Conservation (phyloP, 2,329 filamentous ascomycete genomes). For the Exophiala aquamarina region DNA sequence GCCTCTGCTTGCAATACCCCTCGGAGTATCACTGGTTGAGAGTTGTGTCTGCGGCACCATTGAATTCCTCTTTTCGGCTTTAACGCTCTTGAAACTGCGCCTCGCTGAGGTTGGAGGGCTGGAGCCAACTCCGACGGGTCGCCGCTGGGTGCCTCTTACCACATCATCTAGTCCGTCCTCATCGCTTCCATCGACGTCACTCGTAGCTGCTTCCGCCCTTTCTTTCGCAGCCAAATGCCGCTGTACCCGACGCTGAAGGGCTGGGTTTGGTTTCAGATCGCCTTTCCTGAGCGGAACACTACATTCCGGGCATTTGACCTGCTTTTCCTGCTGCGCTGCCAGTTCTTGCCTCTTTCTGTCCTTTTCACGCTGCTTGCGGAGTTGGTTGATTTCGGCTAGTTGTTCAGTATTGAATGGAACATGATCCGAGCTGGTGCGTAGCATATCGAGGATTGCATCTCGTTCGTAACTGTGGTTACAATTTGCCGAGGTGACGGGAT, state of each 20-base stretch:
- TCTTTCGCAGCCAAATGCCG: constrained; percentile 31
- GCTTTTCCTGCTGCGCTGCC: constrained; percentile 2
- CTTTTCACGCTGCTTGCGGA: neutral
- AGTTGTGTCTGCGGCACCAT: neutral
- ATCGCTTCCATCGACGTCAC: constrained; percentile 20
- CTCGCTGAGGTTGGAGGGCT: constrained; percentile 12
- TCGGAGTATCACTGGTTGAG: neutral
- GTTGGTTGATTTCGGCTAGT: constrained; percentile 18
- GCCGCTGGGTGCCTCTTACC: constrained; percentile 24
- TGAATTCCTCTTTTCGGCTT: neutral
- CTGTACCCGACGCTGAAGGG: constrained; percentile 39
- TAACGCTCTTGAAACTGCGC: neutral
- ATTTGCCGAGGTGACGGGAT: constrained; percentile 49
- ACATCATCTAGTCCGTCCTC: constrained; percentile 21
- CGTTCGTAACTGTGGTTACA: constrained; percentile 53
- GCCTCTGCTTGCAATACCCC: neutral
- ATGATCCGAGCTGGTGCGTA: constrained; percentile 34
- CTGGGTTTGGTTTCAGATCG: constrained; percentile 42
- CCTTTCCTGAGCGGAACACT: constrained; percentile 35
- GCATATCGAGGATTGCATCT: constrained; percentile 46
- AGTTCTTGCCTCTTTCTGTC: constrained; percentile 5
- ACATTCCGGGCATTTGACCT: constrained; percentile 45
- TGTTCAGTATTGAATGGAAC: constrained; percentile 28
- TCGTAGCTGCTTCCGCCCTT: constrained; percentile 27
- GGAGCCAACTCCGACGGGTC: constrained; percentile 18